Evolutionary conservation across 257 asterid genomes (phyloP).

Genomic region (Sherardia arvensis): DNA sequence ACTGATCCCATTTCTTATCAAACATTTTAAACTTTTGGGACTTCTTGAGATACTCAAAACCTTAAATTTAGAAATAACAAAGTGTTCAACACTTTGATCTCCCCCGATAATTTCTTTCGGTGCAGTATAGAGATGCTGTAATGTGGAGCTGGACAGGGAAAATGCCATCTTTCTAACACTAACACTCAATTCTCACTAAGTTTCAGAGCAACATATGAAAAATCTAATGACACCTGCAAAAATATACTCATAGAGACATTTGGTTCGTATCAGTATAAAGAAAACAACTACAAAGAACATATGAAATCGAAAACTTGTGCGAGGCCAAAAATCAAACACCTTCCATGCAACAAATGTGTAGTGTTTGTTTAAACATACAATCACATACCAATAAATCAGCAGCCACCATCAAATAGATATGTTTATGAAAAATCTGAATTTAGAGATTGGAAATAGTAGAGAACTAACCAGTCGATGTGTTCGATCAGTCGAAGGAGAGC

Average conservation of each 20-base stretch:
- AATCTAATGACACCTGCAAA: not conserved
- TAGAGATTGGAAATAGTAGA: not conserved
- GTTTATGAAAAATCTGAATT: not conserved
- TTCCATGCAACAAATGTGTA: not conserved
- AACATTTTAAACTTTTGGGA: constrained; percentile 5
- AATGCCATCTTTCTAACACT: constrained; percentile 13
- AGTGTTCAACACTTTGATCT: not conserved
- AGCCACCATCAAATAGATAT: not conserved
- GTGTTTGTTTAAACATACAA: not conserved
- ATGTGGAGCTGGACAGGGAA: constrained; percentile 7
- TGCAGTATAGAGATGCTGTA: constrained; percentile 4
- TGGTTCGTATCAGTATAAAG: not conserved
- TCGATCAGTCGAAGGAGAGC: not conserved
- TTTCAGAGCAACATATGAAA: not conserved
- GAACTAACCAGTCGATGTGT: not conserved
- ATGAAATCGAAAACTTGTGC: not conserved
- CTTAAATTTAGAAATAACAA: constrained; percentile 1
- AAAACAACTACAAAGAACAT: not conserved
- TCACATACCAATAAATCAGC: not conserved
- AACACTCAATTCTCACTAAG: not conserved
- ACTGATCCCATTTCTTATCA: not conserved
- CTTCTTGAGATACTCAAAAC: not conserved
- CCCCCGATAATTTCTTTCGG: not conserved
- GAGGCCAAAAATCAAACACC: not conserved
- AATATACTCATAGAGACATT: not conserved